Evolutionary conservation across 2,329 filamentous ascomycete species (phyloP).

Genomic region (Fusarium verrucosum): DNA sequence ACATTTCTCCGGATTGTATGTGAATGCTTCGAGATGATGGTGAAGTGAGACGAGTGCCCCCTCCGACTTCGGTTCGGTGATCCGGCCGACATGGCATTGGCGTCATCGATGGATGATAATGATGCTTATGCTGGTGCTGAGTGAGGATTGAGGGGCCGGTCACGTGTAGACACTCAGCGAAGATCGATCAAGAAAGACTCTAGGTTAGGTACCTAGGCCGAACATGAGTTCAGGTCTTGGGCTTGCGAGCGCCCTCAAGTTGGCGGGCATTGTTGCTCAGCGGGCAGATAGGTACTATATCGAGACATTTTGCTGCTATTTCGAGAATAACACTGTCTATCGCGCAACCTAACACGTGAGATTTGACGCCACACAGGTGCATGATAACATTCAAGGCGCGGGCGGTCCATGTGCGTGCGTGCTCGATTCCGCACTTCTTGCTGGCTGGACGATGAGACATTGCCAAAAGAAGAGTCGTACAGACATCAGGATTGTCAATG

Average conservation of each 20-base stretch:
- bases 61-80: slow-evolving; percentile 14
- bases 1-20: slow-evolving; percentile 30
- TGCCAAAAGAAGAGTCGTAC: not conserved
- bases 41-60: slow-evolving; percentile 8
- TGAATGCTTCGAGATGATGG: slow-evolving; percentile 8
- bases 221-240: not conserved
- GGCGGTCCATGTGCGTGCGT: slow-evolving; percentile 18
- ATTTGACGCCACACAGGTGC: not conserved
- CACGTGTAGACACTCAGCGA: fast-evolving
- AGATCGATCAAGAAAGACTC: no score
- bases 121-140: no score
- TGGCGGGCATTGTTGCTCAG: not conserved
- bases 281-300: no score
- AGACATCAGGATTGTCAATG: not conserved
- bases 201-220: not conserved
- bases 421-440: slow-evolving; percentile 2
- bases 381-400: not conserved
- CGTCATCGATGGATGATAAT: slow-evolving; percentile 32
- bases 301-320: not conserved
- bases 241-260: not conserved
- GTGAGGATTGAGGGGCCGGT: not conserved
- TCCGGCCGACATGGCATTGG: slow-evolving; percentile 8
- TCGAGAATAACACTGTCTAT: no score
- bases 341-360: not conserved
- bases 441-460: slow-evolving; percentile 21